Percentiles rank a stretch among this genome's conserved stretches.
These are phyloP conservation scores for Aspergillus aculeatus DNA, from an alignment of 2,329 filamentous ascomycete genomes.

Conservation along the genomic window DNA sequence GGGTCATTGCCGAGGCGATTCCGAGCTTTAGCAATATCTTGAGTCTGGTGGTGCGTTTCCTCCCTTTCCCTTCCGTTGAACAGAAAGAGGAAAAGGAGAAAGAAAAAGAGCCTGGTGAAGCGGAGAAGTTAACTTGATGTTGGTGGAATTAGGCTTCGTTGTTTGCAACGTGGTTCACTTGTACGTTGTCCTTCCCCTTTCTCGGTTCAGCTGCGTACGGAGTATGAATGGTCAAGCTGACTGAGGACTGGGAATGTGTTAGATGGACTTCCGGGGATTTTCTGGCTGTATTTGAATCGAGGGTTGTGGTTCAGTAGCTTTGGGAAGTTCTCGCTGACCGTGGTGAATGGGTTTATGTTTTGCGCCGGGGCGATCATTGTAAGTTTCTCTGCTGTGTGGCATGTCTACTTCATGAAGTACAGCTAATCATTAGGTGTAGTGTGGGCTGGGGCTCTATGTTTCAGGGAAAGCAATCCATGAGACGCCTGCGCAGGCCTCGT, in stretches of 20 bases:
- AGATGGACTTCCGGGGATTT: constrained; percentile 44
- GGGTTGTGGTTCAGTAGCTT: constrained; percentile 39
- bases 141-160: constrained; percentile 28
- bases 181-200: constrained; percentile 15
- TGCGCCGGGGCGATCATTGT: constrained; percentile 30
- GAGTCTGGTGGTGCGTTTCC: constrained; percentile 53
- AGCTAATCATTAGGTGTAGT: constrained; percentile 7
- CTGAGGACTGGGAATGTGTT: constrained; percentile 1
- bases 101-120: no score
- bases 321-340: constrained; percentile 45
- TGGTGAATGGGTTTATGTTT: constrained; percentile 46
- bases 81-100: no score
- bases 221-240: no score
- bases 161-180: constrained; percentile 67
- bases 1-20: constrained; percentile 67
- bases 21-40: constrained; percentile 67
- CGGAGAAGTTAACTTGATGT: no score
- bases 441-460: constrained; percentile 16
- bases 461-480: constrained; percentile 22
- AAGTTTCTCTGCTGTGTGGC: constrained; percentile 7
- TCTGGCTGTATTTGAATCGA: constrained; percentile 51
- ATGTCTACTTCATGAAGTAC: background rate
- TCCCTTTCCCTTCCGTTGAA: background rate
- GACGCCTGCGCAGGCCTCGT: constrained; percentile 12
- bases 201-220: no score